phyloP scores from a whole-genome alignment of 164 flowering plant species.

The Euptelea pleiosperma region DNA sequence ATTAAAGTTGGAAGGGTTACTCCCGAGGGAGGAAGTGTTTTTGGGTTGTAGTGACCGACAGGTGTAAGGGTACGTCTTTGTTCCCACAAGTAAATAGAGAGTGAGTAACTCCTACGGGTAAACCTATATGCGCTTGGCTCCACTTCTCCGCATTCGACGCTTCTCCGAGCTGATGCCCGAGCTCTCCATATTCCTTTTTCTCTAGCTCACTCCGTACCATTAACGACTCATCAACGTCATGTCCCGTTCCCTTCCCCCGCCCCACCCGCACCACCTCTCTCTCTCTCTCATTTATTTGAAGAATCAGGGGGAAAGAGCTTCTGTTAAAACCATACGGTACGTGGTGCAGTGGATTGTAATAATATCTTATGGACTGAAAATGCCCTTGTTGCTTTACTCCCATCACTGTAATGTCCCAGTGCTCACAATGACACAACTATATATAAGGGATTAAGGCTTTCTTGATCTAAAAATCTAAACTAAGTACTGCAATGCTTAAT shows the following conservation, averaged over 20 bases:
- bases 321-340: too few species aligned
- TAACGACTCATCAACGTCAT: constrained; percentile 16
- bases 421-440: too few species aligned
- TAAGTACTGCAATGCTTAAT: too few species aligned
- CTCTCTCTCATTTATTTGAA: constrained; percentile 8
- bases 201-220: constrained; percentile 7
- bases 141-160: constrained; percentile 17
- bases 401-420: too few species aligned
- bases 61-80: background rate
- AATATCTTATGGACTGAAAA: too few species aligned
- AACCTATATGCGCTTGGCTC: background rate
- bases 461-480: too few species aligned
- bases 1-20: too few species aligned
- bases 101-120: background rate
- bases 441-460: too few species aligned
- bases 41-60: background rate
- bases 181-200: background rate
- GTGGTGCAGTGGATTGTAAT: too few species aligned
- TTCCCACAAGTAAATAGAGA: background rate
- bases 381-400: too few species aligned
- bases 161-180: too few species aligned
- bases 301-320: too few species aligned
- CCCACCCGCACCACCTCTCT: constrained; percentile 8
- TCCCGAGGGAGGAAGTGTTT: background rate
- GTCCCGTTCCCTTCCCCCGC: constrained; percentile 9